Percentiles rank a stretch among this genome's conserved stretches.
These are phyloP conservation scores for Leptographium flavum DNA, from an alignment of 2,329 filamentous ascomycete genomes.

Conservation along the genomic window DNA sequence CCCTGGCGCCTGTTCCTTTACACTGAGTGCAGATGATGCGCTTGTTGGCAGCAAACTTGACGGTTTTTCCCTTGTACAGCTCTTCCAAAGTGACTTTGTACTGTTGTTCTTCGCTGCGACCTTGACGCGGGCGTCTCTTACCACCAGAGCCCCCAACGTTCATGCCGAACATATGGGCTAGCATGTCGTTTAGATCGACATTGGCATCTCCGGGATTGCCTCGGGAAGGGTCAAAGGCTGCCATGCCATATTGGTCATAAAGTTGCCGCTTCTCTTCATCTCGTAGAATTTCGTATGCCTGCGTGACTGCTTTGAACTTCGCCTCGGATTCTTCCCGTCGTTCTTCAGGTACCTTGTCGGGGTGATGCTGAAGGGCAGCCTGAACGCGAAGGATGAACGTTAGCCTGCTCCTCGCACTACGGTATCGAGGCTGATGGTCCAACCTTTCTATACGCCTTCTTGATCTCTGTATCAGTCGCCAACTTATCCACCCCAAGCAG, in stretches of 20 bases:
- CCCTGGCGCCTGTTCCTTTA: constrained; percentile 80
- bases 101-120: constrained; percentile 73
- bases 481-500: constrained; percentile 61
- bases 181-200: constrained; percentile 80
- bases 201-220: constrained; percentile 52
- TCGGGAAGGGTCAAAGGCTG: constrained; percentile 71
- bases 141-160: constrained; percentile 39
- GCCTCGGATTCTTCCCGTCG: constrained; percentile 74
- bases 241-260: constrained; percentile 93
- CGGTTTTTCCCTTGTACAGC: constrained; percentile 96
- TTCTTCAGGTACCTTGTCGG: constrained; percentile 85
- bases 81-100: constrained; percentile 90
- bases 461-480: constrained; percentile 69
- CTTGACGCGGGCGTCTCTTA: constrained; percentile 51
- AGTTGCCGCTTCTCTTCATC: constrained; percentile 87
- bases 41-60: constrained; percentile 91
- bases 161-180: constrained; percentile 85
- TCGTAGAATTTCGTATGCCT: constrained; percentile 94
- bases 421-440: constrained; percentile 12
- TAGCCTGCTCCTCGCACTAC: background rate
- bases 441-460: constrained; percentile 93
- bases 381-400: constrained; percentile 20
- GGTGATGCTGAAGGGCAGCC: constrained; percentile 80
- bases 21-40: constrained; percentile 79
- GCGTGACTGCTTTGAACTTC: constrained; percentile 83